A percentile compares a stretch with the other conserved stretches of the same genome.
These are phyloP conservation scores for Colletotrichum agaves DNA, from an alignment of 2,329 filamentous ascomycete species.

Conservation along the genomic window DNA sequence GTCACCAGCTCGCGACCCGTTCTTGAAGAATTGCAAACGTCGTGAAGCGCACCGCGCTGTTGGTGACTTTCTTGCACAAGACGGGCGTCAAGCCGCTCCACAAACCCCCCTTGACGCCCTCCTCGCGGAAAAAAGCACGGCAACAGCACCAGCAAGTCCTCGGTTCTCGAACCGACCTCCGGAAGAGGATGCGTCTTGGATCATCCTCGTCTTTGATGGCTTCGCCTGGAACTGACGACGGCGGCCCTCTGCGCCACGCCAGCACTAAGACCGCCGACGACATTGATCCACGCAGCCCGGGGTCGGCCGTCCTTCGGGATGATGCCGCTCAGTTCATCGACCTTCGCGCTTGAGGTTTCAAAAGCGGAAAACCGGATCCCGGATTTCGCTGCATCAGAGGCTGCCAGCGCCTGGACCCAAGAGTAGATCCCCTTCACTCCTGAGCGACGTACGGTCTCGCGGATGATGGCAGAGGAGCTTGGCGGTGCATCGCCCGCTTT, in stretches of 20 bases:
- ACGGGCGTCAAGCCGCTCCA: slow-evolving; percentile 15
- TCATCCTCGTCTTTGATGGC: slow-evolving; percentile 24
- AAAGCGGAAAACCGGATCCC: slow-evolving; percentile 16
- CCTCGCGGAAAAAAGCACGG: slow-evolving; percentile 2
- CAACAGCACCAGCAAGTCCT: slow-evolving; percentile 3
- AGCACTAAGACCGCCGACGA: slow-evolving; percentile 19
- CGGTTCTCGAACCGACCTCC: neutral
- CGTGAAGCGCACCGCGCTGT: slow-evolving; percentile 30
- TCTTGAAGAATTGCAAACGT: slow-evolving; percentile 21
- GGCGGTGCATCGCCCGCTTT: neutral
- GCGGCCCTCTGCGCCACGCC: slow-evolving; percentile 19
- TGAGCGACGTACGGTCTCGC: slow-evolving; percentile 3
- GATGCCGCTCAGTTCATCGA: neutral
- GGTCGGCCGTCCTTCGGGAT: neutral
- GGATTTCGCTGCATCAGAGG: slow-evolving; percentile 16
- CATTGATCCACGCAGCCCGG: slow-evolving; percentile 21
- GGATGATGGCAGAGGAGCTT: slow-evolving; percentile 5
- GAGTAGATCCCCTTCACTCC: slow-evolving; percentile 8
- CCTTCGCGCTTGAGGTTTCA: slow-evolving; percentile 2
- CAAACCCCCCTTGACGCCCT: slow-evolving; percentile 14
- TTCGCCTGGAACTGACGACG: slow-evolving; percentile 18
- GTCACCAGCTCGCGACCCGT: slow-evolving; percentile 7
- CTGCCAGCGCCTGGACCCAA: slow-evolving; percentile 10
- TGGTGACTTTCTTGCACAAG: slow-evolving; percentile 18
- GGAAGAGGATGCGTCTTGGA: slow-evolving; percentile 5